These are phyloP conservation scores for Cytidiella melzeri DNA, from an alignment of 768 basidiomycete species.

Conservation along the genomic window DNA sequence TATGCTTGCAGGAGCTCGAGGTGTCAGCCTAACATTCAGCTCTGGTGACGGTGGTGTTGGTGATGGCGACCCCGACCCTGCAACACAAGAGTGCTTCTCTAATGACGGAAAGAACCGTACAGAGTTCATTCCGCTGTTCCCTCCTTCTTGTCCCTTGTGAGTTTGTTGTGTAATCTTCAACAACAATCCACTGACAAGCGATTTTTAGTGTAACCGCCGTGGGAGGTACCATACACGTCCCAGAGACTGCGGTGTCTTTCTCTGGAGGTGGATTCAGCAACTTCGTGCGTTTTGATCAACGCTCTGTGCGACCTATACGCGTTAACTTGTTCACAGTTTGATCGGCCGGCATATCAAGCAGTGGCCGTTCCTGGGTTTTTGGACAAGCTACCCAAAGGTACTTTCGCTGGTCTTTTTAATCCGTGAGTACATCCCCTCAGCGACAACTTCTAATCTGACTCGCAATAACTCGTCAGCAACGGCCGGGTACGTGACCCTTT, in stretches of 20 bases:
- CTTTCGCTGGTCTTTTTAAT: conserved; percentile 57
- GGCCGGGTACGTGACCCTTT: conserved; percentile 43
- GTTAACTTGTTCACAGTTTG: conserved; percentile 32
- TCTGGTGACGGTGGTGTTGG: conserved; percentile 71
- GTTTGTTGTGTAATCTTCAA: conserved; percentile 5
- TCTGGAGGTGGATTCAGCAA: conserved; percentile 75
- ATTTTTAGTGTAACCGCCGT: conserved; percentile 58
- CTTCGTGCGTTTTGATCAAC: conserved; percentile 35
- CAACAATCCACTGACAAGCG: not conserved
- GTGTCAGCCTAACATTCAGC: conserved; percentile 57
- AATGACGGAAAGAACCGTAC: conserved; percentile 53
- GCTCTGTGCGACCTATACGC: not conserved
- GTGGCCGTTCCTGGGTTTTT: conserved; percentile 39
- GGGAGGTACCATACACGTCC: conserved; percentile 54
- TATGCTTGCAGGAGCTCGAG: conserved; percentile 45
- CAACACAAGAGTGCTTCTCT: conserved; percentile 45
- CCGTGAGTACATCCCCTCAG: conserved; percentile 30
- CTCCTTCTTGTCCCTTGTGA: conserved; percentile 43
- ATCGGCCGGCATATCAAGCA: conserved; percentile 49
- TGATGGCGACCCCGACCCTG: conserved; percentile 48
- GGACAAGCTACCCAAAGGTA: conserved; percentile 36
- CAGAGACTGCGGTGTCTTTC: conserved; percentile 54
- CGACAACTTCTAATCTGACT: not conserved
- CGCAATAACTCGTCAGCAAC: conserved; percentile 23
- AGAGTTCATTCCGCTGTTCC: conserved; percentile 50